phyloP scores from a whole-genome alignment of 495 filamentous ascomycete species.

The Xylaria castorea region DNA sequence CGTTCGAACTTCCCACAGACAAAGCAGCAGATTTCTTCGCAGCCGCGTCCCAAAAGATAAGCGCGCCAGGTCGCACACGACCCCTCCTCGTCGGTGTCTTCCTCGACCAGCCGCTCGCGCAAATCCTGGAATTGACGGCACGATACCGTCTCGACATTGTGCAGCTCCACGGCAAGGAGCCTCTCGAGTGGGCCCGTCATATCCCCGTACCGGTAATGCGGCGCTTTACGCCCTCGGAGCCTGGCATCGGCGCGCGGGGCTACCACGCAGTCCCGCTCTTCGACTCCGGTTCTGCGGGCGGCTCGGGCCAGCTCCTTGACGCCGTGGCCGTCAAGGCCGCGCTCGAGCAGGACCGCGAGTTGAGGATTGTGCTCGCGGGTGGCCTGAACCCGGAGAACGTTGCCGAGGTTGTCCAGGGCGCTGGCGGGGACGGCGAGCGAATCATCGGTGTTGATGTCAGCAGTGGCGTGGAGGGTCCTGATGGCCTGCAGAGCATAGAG shows the following conservation, averaged over 20 bases:
- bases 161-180: conserved; percentile 90
- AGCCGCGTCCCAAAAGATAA: conserved; percentile 45
- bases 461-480: conserved; percentile 81
- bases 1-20: conserved; percentile 20
- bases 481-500: conserved; percentile 78
- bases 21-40: conserved; percentile 55
- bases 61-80: conserved; percentile 48
- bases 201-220: conserved; percentile 92
- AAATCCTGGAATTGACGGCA: conserved; percentile 76
- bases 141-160: conserved; percentile 85
- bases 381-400: conserved; percentile 83
- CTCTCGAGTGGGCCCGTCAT: conserved; percentile 84
- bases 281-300: conserved; percentile 74
- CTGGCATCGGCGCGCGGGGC: conserved; percentile 72
- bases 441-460: conserved; percentile 90
- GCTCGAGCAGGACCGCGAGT: conserved; percentile 62
- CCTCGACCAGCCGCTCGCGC: conserved; percentile 83
- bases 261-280: conserved; percentile 85
- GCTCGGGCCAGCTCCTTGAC: conserved; percentile 80
- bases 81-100: conserved; percentile 94
- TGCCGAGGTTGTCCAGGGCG: conserved; percentile 59
- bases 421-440: conserved; percentile 61
- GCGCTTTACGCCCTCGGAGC: conserved; percentile 75
- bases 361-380: conserved; percentile 81
- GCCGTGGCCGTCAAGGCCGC: conserved; percentile 65